Evolutionary conservation across 2,329 filamentous ascomycete genomes (phyloP), one percentile per base, ranked within the genome.

Genomic region (Botrytis medusae): DNA sequence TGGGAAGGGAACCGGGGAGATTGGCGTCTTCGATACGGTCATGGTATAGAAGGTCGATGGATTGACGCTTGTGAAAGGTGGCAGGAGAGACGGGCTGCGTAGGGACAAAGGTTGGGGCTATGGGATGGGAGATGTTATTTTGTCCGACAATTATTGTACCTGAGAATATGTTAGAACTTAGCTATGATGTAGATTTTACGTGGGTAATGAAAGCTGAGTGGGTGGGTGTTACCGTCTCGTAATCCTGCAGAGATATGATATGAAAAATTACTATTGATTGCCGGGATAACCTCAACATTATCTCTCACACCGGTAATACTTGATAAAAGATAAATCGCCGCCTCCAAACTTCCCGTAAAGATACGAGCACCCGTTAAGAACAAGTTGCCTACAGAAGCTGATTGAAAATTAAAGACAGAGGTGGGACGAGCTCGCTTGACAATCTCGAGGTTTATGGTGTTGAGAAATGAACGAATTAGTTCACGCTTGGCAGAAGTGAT

Each of bases 231-330:
- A 12, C 93, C 94, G 80, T 97, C 89, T 29, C 86, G 85, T 0
- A 98, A 86, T 0, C 92, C 92, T 2, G 94, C 95, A 9, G 92
- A 94, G 77, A 98, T 98, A 82, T 98, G 95, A 79, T 97, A 93
- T 0, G 93, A 93, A 84, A 98, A 98, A 82, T 97, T 98, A 75
- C 92, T 94, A 84, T 97, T 97, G 78, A 98, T 93, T 6, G 93
- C 94, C 0, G 95, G 96, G 25, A 98, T 89, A 0, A 98, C 94
- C 0, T 90, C 87, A 9, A 96, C 90, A 69, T 90, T 87, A 18
- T 89, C 87, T 0, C 94, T 92, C 0, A 98, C 92, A n/a, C 89
- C 90, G 79, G 95, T 97, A 76, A 98, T 93, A 77, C 91, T 92
- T 69, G 92, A 92, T 7, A 98, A 87, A 2, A 98, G 88, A 80